phyloP scores from a whole-genome alignment of 768 basidiomycete genomes.

The Suillus cothurnatus region DNA sequence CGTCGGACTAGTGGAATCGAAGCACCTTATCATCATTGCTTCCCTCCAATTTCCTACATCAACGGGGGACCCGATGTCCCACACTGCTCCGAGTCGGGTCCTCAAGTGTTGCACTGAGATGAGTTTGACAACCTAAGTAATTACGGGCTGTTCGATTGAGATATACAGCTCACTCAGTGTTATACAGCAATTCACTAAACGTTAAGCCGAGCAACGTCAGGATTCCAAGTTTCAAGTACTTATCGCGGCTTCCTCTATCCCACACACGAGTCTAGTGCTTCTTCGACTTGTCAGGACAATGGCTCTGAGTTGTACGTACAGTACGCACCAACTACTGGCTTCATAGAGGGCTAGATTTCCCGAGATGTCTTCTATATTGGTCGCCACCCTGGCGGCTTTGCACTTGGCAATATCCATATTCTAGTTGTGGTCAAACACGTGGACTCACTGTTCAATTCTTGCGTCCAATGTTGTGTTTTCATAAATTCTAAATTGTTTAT shows the following conservation, averaged over 20 bases:
- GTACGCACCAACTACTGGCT: background rate
- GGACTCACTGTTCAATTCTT: background rate
- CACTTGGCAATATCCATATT: background rate
- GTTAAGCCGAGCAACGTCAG: background rate
- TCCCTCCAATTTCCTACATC: too few species aligned
- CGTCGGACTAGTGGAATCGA: too few species aligned
- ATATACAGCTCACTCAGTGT: background rate
- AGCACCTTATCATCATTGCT: too few species aligned
- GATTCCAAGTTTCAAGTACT: background rate
- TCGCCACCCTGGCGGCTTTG: background rate
- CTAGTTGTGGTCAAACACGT: background rate
- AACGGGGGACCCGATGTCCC: too few species aligned
- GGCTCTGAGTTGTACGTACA: background rate
- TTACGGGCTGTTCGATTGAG: background rate
- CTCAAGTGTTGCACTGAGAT: too few species aligned
- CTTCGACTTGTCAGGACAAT: background rate
- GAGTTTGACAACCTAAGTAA: background rate
- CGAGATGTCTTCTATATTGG: background rate
- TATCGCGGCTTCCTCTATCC: background rate
- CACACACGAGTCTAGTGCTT: background rate
- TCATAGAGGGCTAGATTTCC: background rate
- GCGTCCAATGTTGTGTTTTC: background rate
- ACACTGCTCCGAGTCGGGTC: too few species aligned
- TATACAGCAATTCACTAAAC: background rate
- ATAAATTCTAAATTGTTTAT: background rate